These are phyloP conservation scores for Poronia punctata DNA, from an alignment of 495 filamentous ascomycete species.

Conservation along the genomic window DNA sequence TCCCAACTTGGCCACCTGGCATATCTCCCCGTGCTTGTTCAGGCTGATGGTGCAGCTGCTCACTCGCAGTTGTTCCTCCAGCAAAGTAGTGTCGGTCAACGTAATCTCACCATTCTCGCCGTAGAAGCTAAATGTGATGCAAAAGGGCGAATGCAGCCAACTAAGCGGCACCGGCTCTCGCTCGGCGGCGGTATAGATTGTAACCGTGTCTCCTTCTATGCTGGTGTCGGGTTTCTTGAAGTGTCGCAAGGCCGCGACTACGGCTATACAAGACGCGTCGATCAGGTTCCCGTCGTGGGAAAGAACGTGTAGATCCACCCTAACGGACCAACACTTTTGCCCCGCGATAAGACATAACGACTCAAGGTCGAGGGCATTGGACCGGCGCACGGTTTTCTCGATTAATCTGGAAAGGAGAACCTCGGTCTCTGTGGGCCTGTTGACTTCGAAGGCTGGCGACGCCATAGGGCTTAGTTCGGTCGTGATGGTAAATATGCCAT, in stretches of 20 bases:
- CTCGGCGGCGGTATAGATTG: conserved; percentile 74
- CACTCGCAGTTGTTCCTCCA: conserved; percentile 81
- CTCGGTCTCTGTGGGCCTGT: conserved; percentile 74
- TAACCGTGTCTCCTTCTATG: conserved; percentile 72
- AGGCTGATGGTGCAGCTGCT: conserved; percentile 79
- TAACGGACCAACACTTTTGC: conserved; percentile 80
- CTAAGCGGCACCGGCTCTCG: conserved; percentile 82
- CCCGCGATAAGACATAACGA: conserved; percentile 89
- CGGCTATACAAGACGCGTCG: conserved; percentile 75
- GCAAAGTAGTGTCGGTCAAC: conserved; percentile 67
- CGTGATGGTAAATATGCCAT: conserved; percentile 86
- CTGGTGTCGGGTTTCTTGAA: conserved; percentile 83
- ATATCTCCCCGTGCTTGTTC: conserved; percentile 86
- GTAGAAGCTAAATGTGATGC: conserved; percentile 77
- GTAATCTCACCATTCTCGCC: conserved; percentile 54
- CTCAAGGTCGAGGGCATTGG: conserved; percentile 86
- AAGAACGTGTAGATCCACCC: conserved; percentile 83
- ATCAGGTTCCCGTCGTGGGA: conserved; percentile 84
- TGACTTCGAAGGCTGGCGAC: conserved; percentile 82
- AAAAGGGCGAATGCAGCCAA: conserved; percentile 83
- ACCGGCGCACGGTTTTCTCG: conserved; percentile 88
- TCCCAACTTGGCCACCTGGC: conserved; percentile 81
- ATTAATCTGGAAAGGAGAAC: conserved; percentile 77
- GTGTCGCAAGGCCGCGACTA: conserved; percentile 81
- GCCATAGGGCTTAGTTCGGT: conserved; percentile 91